phyloP scores from a whole-genome alignment of 371 early-diverging fungal genomes.

The Syncephalis plumigaleata region DNA sequence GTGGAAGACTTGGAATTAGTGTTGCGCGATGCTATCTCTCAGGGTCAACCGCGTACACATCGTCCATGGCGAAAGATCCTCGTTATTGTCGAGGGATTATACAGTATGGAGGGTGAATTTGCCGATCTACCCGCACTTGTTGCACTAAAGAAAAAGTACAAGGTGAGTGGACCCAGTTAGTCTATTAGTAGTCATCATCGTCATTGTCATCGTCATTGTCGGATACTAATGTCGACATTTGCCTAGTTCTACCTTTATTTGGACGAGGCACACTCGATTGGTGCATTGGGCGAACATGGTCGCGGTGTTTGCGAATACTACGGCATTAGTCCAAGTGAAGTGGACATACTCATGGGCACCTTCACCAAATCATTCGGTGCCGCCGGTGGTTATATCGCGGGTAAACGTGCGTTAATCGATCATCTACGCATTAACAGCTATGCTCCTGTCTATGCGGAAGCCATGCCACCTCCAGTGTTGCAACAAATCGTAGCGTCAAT shows the following conservation, averaged over 20 bases:
- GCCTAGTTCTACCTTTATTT: slow-evolving; percentile 93
- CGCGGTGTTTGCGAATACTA: slow-evolving; percentile 97
- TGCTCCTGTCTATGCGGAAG: slow-evolving; percentile 83
- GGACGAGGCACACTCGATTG: slow-evolving; percentile 99
- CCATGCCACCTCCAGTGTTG: slow-evolving; percentile 81
- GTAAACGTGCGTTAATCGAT: slow-evolving; percentile 62
- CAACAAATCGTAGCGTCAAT: slow-evolving; percentile 86
- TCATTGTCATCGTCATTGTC: too few species aligned
- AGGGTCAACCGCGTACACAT: slow-evolving; percentile 98
- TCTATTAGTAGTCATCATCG: too few species aligned
- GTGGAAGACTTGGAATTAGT: slow-evolving; percentile 66
- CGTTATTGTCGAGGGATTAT: slow-evolving; percentile 96
- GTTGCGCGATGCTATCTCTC: slow-evolving; percentile 83
- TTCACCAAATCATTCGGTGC: slow-evolving; percentile 99
- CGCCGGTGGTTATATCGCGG: slow-evolving; percentile 96
- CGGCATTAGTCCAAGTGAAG: slow-evolving; percentile 72
- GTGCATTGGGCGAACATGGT: slow-evolving; percentile 88
- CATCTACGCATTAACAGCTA: slow-evolving; percentile 68
- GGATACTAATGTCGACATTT: too few species aligned
- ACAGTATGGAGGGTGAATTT: slow-evolving; percentile 98
- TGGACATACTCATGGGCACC: slow-evolving; percentile 99
- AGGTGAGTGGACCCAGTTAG: too few species aligned
- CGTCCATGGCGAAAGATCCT: slow-evolving; percentile 98
- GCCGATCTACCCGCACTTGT: slow-evolving; percentile 81
- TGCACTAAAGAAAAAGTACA: slow-evolving; percentile 87